A percentile compares a stretch with the other conserved stretches of the same genome.
Evolutionary conservation across 495 filamentous ascomycete genomes (phyloP).

Genomic region (Aspergillus ellipticus): DNA sequence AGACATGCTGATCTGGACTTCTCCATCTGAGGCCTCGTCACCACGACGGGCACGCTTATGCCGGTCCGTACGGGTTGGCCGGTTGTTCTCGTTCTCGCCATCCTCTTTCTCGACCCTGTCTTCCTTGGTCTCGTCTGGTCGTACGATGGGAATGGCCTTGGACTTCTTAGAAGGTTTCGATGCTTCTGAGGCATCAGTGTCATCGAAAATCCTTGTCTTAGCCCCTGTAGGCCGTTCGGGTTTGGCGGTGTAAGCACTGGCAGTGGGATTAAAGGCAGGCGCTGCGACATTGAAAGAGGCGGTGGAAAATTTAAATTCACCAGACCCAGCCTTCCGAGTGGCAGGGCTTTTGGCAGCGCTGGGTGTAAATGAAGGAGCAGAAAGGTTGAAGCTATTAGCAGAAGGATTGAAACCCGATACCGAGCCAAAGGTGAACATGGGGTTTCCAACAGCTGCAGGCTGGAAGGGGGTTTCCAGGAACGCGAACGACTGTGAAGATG

Average conservation of each 20-base stretch:
- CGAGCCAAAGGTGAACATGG: slow-evolving; percentile 28
- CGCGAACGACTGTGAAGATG: slow-evolving; percentile 54
- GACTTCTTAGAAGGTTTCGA: slow-evolving; percentile 62
- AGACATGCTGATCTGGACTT: slow-evolving; percentile 68
- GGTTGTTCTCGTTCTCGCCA: slow-evolving; percentile 34
- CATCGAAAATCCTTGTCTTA: slow-evolving; percentile 67
- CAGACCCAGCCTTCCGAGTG: slow-evolving; percentile 24
- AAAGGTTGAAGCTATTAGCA: slow-evolving; percentile 54
- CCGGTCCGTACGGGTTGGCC: slow-evolving; percentile 46
- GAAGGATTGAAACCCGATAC: slow-evolving; percentile 28
- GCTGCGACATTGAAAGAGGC: slow-evolving; percentile 77
- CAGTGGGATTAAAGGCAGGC: slow-evolving; percentile 68
- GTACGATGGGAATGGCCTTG: slow-evolving; percentile 79
- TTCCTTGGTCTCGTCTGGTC: slow-evolving; percentile 52
- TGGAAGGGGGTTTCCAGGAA: slow-evolving; percentile 57
- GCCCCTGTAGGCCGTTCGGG: slow-evolving; percentile 22
- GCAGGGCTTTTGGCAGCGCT: slow-evolving; percentile 29
- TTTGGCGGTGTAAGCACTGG: slow-evolving; percentile 24
- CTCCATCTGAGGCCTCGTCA: slow-evolving; percentile 58
- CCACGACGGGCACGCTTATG: slow-evolving; percentile 67
- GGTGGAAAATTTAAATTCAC: slow-evolving; percentile 72
- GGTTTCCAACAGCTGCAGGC: slow-evolving; percentile 32
- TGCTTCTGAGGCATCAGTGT: slow-evolving; percentile 62
- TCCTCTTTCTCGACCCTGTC: slow-evolving; percentile 39
- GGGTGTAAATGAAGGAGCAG: slow-evolving; percentile 70